Evolutionary conservation across 345 rosid genomes (phyloP), one percentile per base, ranked within the genome.

Genomic region (Hirschfeldia incana): DNA sequence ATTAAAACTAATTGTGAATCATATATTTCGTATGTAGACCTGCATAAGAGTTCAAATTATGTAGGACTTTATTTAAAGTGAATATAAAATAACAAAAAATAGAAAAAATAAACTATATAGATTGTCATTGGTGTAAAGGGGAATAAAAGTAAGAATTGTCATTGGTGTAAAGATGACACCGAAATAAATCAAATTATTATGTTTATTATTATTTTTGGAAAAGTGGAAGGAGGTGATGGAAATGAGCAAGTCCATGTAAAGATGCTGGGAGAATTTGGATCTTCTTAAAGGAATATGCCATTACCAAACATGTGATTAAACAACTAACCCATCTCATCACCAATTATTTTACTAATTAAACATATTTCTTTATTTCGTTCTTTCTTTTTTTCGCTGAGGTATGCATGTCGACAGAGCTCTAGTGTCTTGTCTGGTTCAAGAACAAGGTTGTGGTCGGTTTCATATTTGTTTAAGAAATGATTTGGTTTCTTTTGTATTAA

Each of bases 281-380:
- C 77, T 80, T 80, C 65, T 4, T 42, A 80, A 79, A 32, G 77
- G 83, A 80, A 80, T 80, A 80, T 80, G 80, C 83, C 80, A 80
- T 75, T 74, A 67, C 82, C 78, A 79, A 68, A 76, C 74, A 75
- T 75, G 83, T 75, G 79, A 70, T 69, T 64, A 63, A 69, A 26
- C 55, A 42, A 72, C 59, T 34, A 73, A 68, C 12, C 60, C 76
- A 75, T 55, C 53, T 75, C 79, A 51, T 39, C 46, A 69, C 15
- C 12, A 16, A 36, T 53, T 68, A 74, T 17, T 67, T 44, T 68
- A 37, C 67, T 72, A 59, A 39, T 64, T n/a, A 4, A 58, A 72
- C 21, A 26, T 3, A 16, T 39, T 1, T 27, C 33, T 64, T 55
- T 71, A 2, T 17, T 2, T 4, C 28, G 21, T 21, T 21, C 21